phyloP scores from a whole-genome alignment of 768 basidiomycete species.

The Mycena galopus region DNA sequence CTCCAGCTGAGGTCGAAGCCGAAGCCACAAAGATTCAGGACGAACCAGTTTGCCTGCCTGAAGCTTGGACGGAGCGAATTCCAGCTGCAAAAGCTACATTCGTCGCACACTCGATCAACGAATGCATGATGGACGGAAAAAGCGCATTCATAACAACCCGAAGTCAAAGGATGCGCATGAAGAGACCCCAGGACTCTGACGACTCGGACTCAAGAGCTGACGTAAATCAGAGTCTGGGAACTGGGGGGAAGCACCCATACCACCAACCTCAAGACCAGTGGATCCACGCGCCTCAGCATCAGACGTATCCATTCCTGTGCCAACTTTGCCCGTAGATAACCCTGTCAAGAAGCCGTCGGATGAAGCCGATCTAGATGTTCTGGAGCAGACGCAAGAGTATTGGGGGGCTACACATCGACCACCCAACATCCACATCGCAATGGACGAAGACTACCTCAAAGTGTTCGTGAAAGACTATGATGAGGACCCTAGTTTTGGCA shows the following conservation, averaged over 20 bases:
- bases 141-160: neutral
- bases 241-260: too few species aligned
- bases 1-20: neutral
- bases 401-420: neutral
- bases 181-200: neutral
- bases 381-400: neutral
- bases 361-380: neutral
- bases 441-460: neutral
- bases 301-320: too few species aligned
- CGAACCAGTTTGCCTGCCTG: neutral
- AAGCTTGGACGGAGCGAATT: neutral
- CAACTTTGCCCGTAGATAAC: too few species aligned
- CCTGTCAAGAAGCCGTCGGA: too few species aligned
- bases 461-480: neutral
- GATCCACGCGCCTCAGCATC: too few species aligned
- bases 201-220: too few species aligned
- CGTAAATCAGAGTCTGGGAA: too few species aligned
- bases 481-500: neutral
- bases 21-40: neutral
- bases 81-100: neutral
- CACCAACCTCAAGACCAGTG: too few species aligned
- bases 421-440: neutral
- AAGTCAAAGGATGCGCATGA: neutral
- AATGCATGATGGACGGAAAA: neutral
- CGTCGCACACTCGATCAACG: neutral